Percentiles rank a stretch among this genome's conserved stretches.
Conservation (phyloP, 495 filamentous ascomycete species). For the Aspergillus leporis region DNA sequence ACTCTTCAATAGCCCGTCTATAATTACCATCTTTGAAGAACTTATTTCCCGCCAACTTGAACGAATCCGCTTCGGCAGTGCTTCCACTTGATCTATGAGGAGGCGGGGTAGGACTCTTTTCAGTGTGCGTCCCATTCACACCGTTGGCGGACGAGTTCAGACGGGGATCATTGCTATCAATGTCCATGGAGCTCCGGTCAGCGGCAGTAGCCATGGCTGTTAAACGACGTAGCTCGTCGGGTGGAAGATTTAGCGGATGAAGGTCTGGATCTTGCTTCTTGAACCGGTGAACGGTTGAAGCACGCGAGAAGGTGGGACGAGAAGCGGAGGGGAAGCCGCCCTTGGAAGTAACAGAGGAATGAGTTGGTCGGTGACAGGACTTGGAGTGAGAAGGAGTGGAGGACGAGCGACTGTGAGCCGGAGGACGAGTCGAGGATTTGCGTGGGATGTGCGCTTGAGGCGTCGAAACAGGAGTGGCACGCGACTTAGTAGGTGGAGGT, state of each 20-base stretch:
- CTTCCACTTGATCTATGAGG: slow-evolving; percentile 68
- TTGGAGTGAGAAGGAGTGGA: slow-evolving; percentile 24
- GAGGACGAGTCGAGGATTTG: slow-evolving; percentile 19
- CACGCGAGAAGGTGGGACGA: slow-evolving; percentile 14
- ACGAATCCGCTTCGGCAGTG: slow-evolving; percentile 75
- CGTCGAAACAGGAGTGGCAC: slow-evolving; percentile 18
- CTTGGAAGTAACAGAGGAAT: slow-evolving; percentile 1
- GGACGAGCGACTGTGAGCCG: slow-evolving; percentile 22
- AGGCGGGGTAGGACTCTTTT: slow-evolving; percentile 71
- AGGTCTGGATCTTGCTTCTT: slow-evolving; percentile 64
- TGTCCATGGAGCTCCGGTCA: slow-evolving; percentile 73
- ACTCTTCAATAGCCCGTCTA: slow-evolving; percentile 80
- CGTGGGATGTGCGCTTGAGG: slow-evolving; percentile 23
- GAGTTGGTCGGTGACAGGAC: slow-evolving; percentile 16
- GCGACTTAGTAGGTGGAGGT: slow-evolving; percentile 9
- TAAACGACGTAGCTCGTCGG: slow-evolving; percentile 76
- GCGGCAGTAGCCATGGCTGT: slow-evolving; percentile 69
- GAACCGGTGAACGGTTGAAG: slow-evolving; percentile 27
- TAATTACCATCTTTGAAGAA: slow-evolving; percentile 94
- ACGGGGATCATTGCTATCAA: slow-evolving; percentile 62
- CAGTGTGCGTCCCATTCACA: slow-evolving; percentile 49
- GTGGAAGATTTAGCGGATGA: slow-evolving; percentile 85
- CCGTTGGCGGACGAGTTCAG: slow-evolving; percentile 45
- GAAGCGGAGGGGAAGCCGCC: slow-evolving; percentile 7
- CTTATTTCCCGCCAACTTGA: slow-evolving; percentile 91